Conservation (phyloP, 495 filamentous ascomycete genomes). For the Penicillium ucsense region DNA sequence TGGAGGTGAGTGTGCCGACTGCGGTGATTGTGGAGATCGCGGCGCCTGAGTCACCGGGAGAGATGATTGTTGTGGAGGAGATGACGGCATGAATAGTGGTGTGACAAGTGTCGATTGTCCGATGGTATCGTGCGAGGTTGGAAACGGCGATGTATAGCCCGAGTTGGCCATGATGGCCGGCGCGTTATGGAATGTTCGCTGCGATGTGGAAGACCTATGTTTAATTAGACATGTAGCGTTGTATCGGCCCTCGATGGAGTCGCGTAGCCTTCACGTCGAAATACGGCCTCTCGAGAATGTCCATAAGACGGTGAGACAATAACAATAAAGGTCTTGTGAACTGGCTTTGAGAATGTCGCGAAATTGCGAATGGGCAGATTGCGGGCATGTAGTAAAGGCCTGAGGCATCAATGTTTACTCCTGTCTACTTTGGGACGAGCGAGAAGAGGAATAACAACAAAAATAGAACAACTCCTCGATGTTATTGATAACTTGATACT, state of each 20-base stretch:
- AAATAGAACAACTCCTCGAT: too few relatives aligned
- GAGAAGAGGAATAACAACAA: neutral
- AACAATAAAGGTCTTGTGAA: constrained; percentile 12
- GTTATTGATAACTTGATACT: too few relatives aligned
- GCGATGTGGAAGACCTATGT: too few relatives aligned
- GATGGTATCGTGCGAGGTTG: constrained; percentile 38
- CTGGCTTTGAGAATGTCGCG: neutral
- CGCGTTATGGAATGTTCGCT: constrained; percentile 9
- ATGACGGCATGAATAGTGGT: constrained; percentile 31
- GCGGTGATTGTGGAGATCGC: constrained; percentile 10
- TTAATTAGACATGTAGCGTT: too few relatives aligned
- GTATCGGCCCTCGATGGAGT: neutral
- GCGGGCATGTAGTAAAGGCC: constrained; percentile 3
- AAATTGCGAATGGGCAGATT: constrained; percentile 1
- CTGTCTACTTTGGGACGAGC: constrained; percentile 15
- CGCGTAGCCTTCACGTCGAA: neutral
- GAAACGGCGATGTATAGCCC: constrained; percentile 28
- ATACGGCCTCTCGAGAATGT: neutral
- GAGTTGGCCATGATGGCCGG: constrained; percentile 27
- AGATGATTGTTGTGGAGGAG: constrained; percentile 18
- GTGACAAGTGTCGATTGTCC: constrained; percentile 34
- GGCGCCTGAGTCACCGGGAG: constrained; percentile 3
- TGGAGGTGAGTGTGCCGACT: neutral
- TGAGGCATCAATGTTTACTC: constrained; percentile 19
- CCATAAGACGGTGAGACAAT: constrained; percentile 1